Percentiles rank a stretch among this genome's conserved stretches.
Conservation (phyloP, 2,329 filamentous ascomycete species). For the Rhynchosporium secalis region DNA sequence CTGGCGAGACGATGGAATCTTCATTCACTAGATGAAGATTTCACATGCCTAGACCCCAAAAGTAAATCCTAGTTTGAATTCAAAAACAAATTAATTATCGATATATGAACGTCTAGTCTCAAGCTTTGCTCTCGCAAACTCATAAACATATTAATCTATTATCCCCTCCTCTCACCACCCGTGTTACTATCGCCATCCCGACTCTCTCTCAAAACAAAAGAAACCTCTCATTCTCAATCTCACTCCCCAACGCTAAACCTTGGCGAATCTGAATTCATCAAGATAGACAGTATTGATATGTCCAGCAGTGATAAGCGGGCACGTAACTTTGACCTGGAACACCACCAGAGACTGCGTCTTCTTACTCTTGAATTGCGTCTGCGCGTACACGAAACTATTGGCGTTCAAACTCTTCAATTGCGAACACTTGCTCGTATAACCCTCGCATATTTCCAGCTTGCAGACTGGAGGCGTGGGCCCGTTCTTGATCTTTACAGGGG, state of each 20-base stretch:
- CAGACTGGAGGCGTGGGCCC: neutral
- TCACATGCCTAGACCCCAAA: no score
- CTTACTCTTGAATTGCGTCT: conserved; percentile 5
- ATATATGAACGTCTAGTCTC: neutral
- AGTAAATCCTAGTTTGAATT: no score
- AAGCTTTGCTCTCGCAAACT: no score
- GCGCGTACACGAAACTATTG: neutral
- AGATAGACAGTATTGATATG: conserved; percentile 13
- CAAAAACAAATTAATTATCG: neutral
- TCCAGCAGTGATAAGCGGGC: neutral
- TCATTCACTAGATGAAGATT: no score
- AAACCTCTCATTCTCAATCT: neutral
- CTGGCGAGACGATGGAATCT: no score
- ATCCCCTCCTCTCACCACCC: neutral
- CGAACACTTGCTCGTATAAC: neutral
- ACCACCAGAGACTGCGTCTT: neutral
- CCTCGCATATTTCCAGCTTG: conserved; percentile 6
- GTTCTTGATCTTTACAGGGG: neutral
- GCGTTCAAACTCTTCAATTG: neutral
- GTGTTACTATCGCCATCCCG: neutral
- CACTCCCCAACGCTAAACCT: neutral
- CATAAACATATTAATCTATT: neutral
- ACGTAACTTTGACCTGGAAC: conserved; percentile 6
- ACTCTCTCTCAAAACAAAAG: neutral
- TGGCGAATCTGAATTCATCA: neutral